Evolutionary conservation across 2,329 filamentous ascomycete species (phyloP).

Genomic region (Fusarium kyushuense): DNA sequence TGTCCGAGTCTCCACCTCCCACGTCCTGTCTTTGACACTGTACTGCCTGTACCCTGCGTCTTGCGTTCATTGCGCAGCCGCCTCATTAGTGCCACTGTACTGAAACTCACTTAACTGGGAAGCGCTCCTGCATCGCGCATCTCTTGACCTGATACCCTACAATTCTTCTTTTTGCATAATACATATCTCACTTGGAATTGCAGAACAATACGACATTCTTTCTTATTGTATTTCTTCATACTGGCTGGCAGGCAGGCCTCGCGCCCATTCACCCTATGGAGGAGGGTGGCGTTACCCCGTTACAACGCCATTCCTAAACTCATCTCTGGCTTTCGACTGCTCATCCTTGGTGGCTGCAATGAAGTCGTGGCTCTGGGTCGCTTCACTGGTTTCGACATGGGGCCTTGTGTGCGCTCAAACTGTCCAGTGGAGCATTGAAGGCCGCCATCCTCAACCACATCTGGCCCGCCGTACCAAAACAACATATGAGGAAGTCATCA

Average conservation of each 20-base stretch:
- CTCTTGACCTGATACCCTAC: conserved; percentile 3
- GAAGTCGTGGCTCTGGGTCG: conserved; percentile 41
- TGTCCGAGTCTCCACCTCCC: conserved; percentile 43
- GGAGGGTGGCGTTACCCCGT: conserved; percentile 40
- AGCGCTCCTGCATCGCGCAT: conserved; percentile 21
- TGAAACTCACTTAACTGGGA: conserved; percentile 10
- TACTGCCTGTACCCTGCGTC: conserved; percentile 1
- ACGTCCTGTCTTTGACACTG: conserved; percentile 34
- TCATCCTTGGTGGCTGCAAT: conserved; percentile 36
- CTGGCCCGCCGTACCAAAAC: conserved; percentile 55
- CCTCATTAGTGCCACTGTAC: conserved; percentile 26
- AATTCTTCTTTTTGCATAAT: conserved; percentile 5
- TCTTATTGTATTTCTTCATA: conserved; percentile 4
- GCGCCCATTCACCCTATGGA: conserved; percentile 40
- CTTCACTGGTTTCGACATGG: conserved; percentile 43
- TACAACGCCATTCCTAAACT: conserved; percentile 38
- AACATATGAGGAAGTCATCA: conserved; percentile 58
- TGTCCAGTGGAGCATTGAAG: conserved; percentile 63
- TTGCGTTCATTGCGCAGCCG: conserved; percentile 10
- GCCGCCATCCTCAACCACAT: conserved; percentile 48
- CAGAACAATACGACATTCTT: not conserved
- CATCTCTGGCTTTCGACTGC: conserved; percentile 7
- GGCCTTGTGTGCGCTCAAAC: conserved; percentile 49
- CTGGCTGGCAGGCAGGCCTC: conserved; percentile 27
- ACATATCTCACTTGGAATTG: not conserved